phyloP scores from a whole-genome alignment of 805 yeast species.

The Huiozyma naganishii region DNA sequence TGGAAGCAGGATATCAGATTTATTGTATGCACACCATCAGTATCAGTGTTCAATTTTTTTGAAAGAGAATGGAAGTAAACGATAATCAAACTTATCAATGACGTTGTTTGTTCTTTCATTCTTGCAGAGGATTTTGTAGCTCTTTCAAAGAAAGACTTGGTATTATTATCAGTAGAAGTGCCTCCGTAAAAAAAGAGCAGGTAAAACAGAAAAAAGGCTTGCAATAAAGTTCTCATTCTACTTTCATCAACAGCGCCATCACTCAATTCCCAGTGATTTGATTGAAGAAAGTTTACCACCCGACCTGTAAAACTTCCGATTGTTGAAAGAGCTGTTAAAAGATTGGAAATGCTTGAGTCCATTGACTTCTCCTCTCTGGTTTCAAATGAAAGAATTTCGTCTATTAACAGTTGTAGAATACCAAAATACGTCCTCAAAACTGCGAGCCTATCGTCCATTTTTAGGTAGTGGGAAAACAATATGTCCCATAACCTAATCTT shows the following conservation, averaged over 20 bases:
- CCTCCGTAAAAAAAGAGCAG: constrained; percentile 45
- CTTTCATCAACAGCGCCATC: not conserved
- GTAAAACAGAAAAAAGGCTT: constrained; percentile 34
- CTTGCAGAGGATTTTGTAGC: constrained; percentile 35
- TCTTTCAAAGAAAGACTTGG: constrained; percentile 32
- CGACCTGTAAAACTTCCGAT: constrained; percentile 41
- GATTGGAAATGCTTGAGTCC: constrained; percentile 41
- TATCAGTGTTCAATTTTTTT: not conserved
- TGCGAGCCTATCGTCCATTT: constrained; percentile 22
- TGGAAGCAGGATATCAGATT: constrained; percentile 50
- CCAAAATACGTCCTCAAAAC: constrained; percentile 42
- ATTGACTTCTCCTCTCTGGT: constrained; percentile 30
- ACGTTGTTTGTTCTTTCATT: constrained; percentile 36
- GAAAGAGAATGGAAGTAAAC: constrained; percentile 7
- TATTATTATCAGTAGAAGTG: constrained; percentile 29
- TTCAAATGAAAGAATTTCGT: constrained; percentile 25
- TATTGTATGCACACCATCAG: constrained; percentile 5
- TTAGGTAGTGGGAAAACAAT: constrained; percentile 45
- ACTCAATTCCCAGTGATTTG: constrained; percentile 29
- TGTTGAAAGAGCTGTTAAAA: constrained; percentile 17
- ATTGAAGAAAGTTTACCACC: constrained; percentile 22
- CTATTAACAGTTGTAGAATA: constrained; percentile 36
- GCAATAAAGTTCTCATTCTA: constrained; percentile 17
- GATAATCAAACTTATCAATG: constrained; percentile 4
- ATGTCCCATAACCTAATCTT: constrained; percentile 68